Conservation (phyloP, 2,329 filamentous ascomycete genomes). For the Teratosphaeria destructans region DNA sequence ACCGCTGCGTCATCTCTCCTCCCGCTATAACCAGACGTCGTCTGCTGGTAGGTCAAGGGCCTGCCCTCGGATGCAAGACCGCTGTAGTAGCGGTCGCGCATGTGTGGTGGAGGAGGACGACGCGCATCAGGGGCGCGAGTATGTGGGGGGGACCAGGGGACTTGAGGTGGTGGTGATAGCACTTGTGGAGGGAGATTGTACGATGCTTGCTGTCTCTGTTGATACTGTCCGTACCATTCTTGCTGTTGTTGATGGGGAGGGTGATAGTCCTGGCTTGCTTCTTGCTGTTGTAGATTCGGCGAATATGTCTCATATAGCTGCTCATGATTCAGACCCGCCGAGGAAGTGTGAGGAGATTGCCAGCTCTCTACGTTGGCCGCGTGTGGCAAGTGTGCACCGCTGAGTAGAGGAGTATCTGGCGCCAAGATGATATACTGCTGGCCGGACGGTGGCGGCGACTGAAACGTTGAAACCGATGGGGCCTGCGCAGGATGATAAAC, state of each 20-base stretch:
- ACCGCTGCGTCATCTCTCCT: constrained; percentile 18
- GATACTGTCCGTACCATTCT: background rate
- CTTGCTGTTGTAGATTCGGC: background rate
- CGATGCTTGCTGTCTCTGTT: constrained; percentile 1
- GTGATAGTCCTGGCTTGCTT: background rate
- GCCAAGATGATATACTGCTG: background rate
- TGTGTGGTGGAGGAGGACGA: background rate
- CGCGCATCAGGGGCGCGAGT: background rate
- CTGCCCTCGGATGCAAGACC: background rate
- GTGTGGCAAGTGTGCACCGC: background rate
- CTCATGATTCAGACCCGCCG: background rate
- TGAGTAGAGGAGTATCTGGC: background rate
- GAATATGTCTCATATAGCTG: background rate
- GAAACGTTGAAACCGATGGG: background rate
- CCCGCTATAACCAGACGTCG: constrained; percentile 14
- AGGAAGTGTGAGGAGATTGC: background rate
- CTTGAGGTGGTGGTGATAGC: constrained; percentile 3
- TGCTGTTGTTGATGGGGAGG: background rate
- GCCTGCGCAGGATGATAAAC: background rate
- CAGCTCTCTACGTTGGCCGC: background rate
- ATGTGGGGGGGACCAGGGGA: background rate
- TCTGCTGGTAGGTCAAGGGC: constrained; percentile 10
- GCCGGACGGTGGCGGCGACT: background rate
- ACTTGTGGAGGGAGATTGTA: constrained; percentile 6
- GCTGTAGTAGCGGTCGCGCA: background rate